Percentiles rank a stretch among this genome's conserved stretches.
phyloP scores from a whole-genome alignment of 2,329 filamentous ascomycete species.

The Neonectria sp. region DNA sequence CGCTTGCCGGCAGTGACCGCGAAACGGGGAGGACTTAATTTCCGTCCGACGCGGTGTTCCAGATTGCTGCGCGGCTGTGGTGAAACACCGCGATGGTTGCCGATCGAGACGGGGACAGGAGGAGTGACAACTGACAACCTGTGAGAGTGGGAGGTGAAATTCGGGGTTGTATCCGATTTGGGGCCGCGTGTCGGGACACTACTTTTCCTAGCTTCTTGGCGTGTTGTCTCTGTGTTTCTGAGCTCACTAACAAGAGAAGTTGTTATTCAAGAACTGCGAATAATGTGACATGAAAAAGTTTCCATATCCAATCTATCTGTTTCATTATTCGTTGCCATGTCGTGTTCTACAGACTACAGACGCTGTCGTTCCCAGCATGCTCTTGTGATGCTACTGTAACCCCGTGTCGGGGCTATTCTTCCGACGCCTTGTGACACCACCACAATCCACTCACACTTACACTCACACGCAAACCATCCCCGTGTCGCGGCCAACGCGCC shows the following conservation, averaged over 20 bases:
- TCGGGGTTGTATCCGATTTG: not conserved
- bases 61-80: not conserved
- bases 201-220: too few relatives aligned
- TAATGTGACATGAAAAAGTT: too few relatives aligned
- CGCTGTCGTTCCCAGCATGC: too few relatives aligned
- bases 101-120: not conserved
- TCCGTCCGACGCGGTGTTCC: not conserved
- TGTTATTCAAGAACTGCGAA: too few relatives aligned
- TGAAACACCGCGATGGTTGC: not conserved
- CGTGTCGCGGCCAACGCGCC: constrained; percentile 16
- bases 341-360: too few relatives aligned
- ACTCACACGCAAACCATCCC: constrained; percentile 8
- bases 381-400: not conserved
- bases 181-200: not conserved
- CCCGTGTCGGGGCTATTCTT: constrained; percentile 3
- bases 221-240: too few relatives aligned
- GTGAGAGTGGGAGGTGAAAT: not conserved
- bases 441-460: constrained; percentile 2
- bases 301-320: too few relatives aligned
- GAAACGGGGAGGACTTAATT: constrained; percentile 16
- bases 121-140: not conserved
- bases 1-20: not conserved
- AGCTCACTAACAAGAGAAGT: too few relatives aligned
- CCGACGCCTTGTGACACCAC: not conserved
- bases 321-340: too few relatives aligned